Evolutionary conservation across 2,329 filamentous ascomycete species (phyloP).

Genomic region (Ceratocystiopsis minuta): DNA sequence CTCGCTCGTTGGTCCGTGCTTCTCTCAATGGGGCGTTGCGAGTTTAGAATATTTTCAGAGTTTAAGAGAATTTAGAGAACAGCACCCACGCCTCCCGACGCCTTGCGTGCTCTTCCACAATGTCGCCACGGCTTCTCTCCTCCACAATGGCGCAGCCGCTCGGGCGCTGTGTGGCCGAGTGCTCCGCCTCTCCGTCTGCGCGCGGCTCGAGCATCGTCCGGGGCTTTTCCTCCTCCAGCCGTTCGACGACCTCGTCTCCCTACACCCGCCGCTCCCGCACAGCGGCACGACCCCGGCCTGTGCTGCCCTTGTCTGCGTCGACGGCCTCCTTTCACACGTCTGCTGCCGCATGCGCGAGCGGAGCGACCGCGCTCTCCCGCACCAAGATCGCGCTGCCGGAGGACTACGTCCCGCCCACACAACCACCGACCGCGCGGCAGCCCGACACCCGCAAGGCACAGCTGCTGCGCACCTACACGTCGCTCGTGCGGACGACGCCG

Average conservation of each 20-base stretch:
- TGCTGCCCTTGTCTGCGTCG: too few relatives aligned
- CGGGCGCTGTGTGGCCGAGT: conserved; percentile 5
- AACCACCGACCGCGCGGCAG: conserved; percentile 75
- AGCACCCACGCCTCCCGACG: neutral
- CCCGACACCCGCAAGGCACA: conserved; percentile 83
- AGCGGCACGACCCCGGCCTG: too few relatives aligned
- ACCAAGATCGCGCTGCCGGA: conserved; percentile 20
- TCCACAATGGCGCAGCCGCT: conserved; percentile 1
- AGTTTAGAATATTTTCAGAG: too few relatives aligned
- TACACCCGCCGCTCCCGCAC: neutral
- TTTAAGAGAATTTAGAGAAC: neutral
- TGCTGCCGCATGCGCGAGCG: too few relatives aligned
- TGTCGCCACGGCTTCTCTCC: conserved; percentile 3
- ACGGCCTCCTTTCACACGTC: too few relatives aligned
- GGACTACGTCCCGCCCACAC: conserved; percentile 43
- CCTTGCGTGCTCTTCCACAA: neutral
- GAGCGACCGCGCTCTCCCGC: neutral
- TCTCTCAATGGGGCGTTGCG: too few relatives aligned
- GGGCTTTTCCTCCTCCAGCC: neutral
- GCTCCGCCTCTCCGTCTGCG: neutral
- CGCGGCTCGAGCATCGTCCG: neutral
- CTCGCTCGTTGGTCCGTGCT: neutral
- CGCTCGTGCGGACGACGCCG: conserved; percentile 68
- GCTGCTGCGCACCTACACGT: conserved; percentile 69
- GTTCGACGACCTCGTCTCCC: neutral